Percentiles rank a stretch among this genome's conserved stretches.
These are phyloP conservation scores for Jackrogersella minutella DNA, from an alignment of 495 filamentous ascomycete genomes.

Conservation along the genomic window DNA sequence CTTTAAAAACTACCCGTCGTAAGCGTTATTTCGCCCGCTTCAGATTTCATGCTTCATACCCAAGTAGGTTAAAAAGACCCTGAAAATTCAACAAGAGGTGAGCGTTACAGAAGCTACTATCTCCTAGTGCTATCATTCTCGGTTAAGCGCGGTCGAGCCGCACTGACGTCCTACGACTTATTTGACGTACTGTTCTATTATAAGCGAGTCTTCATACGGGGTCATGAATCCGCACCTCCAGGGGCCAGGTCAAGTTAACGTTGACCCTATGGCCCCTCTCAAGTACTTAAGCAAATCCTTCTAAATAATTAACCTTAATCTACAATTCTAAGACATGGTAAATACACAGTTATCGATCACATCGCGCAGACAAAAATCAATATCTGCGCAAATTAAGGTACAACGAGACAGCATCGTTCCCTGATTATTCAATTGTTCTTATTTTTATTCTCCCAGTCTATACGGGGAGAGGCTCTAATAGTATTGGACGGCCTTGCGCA, in stretches of 20 bases:
- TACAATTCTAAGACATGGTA: constrained; percentile 3
- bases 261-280: constrained; percentile 5
- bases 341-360: constrained; percentile 1
- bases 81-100: constrained; percentile 2
- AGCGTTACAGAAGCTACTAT: background rate
- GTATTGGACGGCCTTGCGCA: background rate
- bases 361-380: background rate
- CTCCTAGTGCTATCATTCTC: constrained; percentile 13
- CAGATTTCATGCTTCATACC: background rate
- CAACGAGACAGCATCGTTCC: background rate
- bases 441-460: too few relatives aligned
- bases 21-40: constrained; percentile 19
- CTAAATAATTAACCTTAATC: constrained; percentile 23
- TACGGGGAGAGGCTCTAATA: too few relatives aligned
- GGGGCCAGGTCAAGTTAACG: constrained; percentile 11
- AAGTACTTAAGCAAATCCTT: constrained; percentile 21
- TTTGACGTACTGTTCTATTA: background rate
- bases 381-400: constrained; percentile 1
- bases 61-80: background rate
- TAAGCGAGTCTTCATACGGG: constrained; percentile 10
- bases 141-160: constrained; percentile 20
- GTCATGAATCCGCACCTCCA: background rate
- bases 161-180: too few relatives aligned
- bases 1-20: background rate
- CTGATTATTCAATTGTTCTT: background rate